Percentiles rank a stretch among this genome's conserved stretches.
These are phyloP conservation scores for Acrodontium crateriforme DNA, from an alignment of 2,329 filamentous ascomycete species.

Conservation along the genomic window DNA sequence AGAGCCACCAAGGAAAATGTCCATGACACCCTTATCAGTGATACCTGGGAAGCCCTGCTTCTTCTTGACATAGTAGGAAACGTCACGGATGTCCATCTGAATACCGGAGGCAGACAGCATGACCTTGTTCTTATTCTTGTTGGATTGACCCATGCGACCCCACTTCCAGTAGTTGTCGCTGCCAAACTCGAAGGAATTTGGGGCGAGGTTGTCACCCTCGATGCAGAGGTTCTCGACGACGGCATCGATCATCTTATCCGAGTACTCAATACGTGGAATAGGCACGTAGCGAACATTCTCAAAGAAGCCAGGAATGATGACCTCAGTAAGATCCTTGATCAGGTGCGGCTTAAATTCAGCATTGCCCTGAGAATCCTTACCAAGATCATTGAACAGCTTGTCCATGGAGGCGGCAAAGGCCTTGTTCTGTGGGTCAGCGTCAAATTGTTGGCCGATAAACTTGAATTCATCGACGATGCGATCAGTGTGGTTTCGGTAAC, in stretches of 20 bases:
- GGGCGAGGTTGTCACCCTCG: constrained; percentile 92
- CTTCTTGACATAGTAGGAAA: constrained; percentile 88
- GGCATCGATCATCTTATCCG: constrained; percentile 69
- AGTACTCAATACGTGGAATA: constrained; percentile 86
- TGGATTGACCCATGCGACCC: constrained; percentile 77
- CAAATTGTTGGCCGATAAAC: constrained; percentile 80
- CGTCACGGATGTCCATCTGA: constrained; percentile 78
- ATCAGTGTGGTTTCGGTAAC: constrained; percentile 76
- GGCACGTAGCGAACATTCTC: constrained; percentile 82
- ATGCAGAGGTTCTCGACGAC: constrained; percentile 90
- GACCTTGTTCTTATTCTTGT: constrained; percentile 69
- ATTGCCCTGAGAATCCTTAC: constrained; percentile 73
- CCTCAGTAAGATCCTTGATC: constrained; percentile 72
- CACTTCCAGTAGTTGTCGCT: constrained; percentile 92
- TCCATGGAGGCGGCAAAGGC: constrained; percentile 61
- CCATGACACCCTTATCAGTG: constrained; percentile 75
- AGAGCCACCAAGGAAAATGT: constrained; percentile 73
- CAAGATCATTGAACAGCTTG: constrained; percentile 83
- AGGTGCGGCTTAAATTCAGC: constrained; percentile 84
- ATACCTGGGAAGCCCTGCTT: constrained; percentile 86
- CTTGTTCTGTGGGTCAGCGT: constrained; percentile 75
- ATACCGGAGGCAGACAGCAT: constrained; percentile 79
- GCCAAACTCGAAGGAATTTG: constrained; percentile 75
- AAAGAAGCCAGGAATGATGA: constrained; percentile 72
- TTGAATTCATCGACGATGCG: constrained; percentile 79